Conservation (phyloP, 345 rosid genomes). For the Aquilaria malaccensis region DNA sequence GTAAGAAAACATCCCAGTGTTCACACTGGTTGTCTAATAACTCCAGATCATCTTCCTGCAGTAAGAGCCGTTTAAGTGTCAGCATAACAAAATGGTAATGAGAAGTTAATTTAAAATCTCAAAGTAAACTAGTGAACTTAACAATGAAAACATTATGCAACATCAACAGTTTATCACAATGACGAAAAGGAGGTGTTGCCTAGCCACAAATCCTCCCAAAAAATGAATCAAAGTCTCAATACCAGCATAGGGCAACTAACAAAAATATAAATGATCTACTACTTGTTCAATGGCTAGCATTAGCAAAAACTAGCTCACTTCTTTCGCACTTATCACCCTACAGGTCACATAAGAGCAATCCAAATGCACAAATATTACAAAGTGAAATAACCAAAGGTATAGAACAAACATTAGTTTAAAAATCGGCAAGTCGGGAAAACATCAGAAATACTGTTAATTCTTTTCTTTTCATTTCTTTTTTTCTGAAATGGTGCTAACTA, state of each 20-base stretch:
- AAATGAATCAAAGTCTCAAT: background rate
- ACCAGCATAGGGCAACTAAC: background rate
- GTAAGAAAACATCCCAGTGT: conserved; percentile 43
- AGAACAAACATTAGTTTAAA: background rate
- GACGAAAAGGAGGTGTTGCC: background rate
- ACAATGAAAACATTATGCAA: conserved; percentile 9
- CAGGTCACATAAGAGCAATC: background rate
- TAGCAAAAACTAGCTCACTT: too few relatives aligned
- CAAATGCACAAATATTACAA: too few relatives aligned
- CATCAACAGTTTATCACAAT: conserved; percentile 2
- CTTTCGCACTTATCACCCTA: too few relatives aligned
- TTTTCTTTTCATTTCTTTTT: too few relatives aligned
- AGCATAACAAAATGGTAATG: conserved; percentile 22
- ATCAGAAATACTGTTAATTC: too few relatives aligned
- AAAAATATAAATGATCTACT: too few relatives aligned
- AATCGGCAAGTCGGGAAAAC: background rate
- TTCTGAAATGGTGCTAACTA: too few relatives aligned
- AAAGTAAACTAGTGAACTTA: conserved; percentile 13
- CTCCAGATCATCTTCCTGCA: conserved; percentile 72
- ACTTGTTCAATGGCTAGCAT: too few relatives aligned
- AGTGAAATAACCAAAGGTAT: background rate
- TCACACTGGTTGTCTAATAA: conserved; percentile 46
- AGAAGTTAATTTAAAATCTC: conserved; percentile 5
- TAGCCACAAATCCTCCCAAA: background rate
- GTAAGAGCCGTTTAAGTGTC: conserved; percentile 20